These are phyloP conservation scores for Choiromyces venosus DNA, from an alignment of 495 filamentous ascomycete species.

Conservation along the genomic window DNA sequence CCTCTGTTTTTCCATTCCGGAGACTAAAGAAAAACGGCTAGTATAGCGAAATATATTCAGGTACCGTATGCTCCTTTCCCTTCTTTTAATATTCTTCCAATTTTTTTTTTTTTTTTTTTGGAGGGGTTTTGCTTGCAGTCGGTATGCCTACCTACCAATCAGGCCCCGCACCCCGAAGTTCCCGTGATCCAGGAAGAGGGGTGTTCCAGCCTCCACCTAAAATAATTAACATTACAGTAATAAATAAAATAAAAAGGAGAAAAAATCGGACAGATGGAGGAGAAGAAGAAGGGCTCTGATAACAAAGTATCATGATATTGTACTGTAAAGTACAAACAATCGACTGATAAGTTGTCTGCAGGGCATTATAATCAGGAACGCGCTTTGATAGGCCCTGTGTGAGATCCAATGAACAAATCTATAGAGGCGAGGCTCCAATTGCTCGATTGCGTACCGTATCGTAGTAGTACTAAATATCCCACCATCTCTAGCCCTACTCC, in stretches of 20 bases:
- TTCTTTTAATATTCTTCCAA: too few species aligned
- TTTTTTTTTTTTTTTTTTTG: neutral
- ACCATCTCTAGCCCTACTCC: neutral
- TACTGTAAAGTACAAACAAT: conserved; percentile 13
- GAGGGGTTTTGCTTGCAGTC: neutral
- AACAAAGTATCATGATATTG: conserved; percentile 19
- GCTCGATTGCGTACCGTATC: neutral
- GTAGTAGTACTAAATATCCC: neutral
- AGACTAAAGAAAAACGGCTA: too few species aligned
- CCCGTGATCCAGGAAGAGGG: too few species aligned
- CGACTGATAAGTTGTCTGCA: conserved; percentile 7
- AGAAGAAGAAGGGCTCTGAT: conserved; percentile 12
- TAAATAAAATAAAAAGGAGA: neutral
- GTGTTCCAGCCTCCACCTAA: too few species aligned
- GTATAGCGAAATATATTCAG: neutral
- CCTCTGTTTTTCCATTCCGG: too few species aligned
- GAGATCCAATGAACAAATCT: neutral
- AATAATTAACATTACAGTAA: too few species aligned
- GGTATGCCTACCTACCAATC: neutral
- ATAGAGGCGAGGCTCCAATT: conserved; percentile 26
- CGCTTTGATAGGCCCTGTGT: conserved; percentile 16
- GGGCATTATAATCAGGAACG: conserved; percentile 1
- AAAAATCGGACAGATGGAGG: conserved; percentile 16
- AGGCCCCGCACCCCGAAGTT: neutral
- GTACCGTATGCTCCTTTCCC: neutral